Evolutionary conservation across 2,329 filamentous ascomycete genomes (phyloP), one percentile per base, ranked within the genome.

Genomic region (Nemania abortiva): DNA sequence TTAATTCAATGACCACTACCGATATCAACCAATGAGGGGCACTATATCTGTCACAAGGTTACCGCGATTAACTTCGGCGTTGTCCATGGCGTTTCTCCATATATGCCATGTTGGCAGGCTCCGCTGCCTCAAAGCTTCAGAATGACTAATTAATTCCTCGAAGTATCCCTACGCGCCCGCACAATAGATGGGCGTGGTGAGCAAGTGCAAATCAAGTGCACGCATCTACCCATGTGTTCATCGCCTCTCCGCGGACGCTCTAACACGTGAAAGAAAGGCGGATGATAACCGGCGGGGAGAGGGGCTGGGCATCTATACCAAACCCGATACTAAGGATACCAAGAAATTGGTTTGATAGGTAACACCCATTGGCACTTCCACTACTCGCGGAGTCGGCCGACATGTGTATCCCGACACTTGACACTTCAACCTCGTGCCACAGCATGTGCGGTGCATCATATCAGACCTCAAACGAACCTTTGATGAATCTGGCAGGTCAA

Each of bases 401-500:
- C 34, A 29, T 31, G 45, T 34, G 31, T 37, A 49, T 53, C 47
- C 47, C 37, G 5, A 47, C 15, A 27, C 31, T 53, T 42, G 15
- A 54, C 31, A 29, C 47, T 10, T 52, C 49, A 31, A 63, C n/a
- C 31, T 49, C 22, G 53, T 47, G 27, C 27, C n/a, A 50, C 47
- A 6, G 18, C n/a, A 50, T 50, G 11, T 37, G 42, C 22, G 27
- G 18, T 52, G 59, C 63, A 67, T 56, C 60, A 57, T n/a, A 49
- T 20, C 39, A 42, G 15, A 42, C 39, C 2, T 18, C 59, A 68
- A 56, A 50, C 11, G 7, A 57, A 22, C 15, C 42, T 58, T 66
- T 15, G 15, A 29, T 62, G 27, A 65, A 66, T 58, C 10, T n/a
- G 66, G 66, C 63, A 69, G 66, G 63, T 69, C 57, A 27, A 18